phyloP scores from a whole-genome alignment of 768 basidiomycete species.

The Paxillus involutus region DNA sequence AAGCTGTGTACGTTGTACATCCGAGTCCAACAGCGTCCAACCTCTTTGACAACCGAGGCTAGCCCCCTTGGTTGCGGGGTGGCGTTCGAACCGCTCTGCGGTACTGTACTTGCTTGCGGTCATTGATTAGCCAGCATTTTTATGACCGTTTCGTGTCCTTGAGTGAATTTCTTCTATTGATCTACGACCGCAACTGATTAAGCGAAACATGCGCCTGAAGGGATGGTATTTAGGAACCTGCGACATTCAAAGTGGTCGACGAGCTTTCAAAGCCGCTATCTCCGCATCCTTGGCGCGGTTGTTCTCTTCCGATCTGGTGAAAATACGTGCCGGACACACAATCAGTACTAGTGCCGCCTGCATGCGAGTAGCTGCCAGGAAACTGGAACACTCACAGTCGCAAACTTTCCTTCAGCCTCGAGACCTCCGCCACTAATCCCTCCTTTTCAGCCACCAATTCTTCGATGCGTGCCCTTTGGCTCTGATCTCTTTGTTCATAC shows the following conservation, averaged over 20 bases:
- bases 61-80: too few species aligned
- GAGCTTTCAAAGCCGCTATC: background rate
- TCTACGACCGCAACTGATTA: too few species aligned
- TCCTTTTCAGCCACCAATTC: slow-evolving; percentile 20
- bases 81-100: too few species aligned
- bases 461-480: slow-evolving; percentile 22
- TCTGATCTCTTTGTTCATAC: slow-evolving; percentile 21
- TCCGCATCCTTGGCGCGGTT: slow-evolving; percentile 9
- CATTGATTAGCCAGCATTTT: too few species aligned
- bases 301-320: slow-evolving; percentile 8
- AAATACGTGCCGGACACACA: too few species aligned
- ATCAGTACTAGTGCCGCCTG: background rate
- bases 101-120: too few species aligned
- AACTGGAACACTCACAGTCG: slow-evolving; percentile 8
- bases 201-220: too few species aligned
- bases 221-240: background rate
- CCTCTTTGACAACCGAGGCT: too few species aligned
- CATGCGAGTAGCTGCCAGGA: too few species aligned
- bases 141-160: too few species aligned
- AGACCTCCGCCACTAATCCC: slow-evolving; percentile 11
- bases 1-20: too few species aligned
- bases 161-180: background rate
- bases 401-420: slow-evolving; percentile 15
- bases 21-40: too few species aligned
- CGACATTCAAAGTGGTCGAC: background rate